Evolutionary conservation across 257 asterid species (phyloP).

Genomic region (Fraxinus anomala): DNA sequence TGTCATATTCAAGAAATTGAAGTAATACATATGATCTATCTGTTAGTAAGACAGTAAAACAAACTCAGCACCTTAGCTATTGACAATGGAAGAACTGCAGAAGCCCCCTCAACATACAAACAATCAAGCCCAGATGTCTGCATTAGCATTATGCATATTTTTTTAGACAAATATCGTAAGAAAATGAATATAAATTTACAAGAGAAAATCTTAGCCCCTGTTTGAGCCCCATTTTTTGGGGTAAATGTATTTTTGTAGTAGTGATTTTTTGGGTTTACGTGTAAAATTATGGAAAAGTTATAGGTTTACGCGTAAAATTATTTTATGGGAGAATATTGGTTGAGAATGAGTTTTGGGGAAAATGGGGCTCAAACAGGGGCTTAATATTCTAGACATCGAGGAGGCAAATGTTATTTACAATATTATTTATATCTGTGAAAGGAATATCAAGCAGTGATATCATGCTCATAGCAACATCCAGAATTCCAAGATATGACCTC

Average conservation of each 20-base stretch:
- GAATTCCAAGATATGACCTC: constrained; percentile 74
- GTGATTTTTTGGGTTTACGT: no score
- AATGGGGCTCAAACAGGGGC: no score
- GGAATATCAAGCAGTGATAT: constrained; percentile 65
- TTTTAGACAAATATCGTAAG: constrained; percentile 17
- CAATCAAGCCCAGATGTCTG: constrained; percentile 64
- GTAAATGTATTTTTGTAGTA: no score
- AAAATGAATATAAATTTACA: neutral
- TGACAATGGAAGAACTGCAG: constrained; percentile 74
- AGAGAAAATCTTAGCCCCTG: constrained; percentile 3
- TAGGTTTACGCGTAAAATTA: no score
- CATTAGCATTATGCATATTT: constrained; percentile 29
- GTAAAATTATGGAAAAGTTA: no score
- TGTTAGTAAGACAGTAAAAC: neutral
- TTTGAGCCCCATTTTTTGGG: no score
- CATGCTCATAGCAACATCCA: constrained; percentile 64
- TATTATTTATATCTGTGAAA: constrained; percentile 73
- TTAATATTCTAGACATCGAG: no score
- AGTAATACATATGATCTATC: constrained; percentile 13
- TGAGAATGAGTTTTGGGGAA: no score
- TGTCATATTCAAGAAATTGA: constrained; percentile 22
- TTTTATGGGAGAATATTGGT: no score
- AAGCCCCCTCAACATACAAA: constrained; percentile 88
- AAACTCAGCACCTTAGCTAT: constrained; percentile 70
- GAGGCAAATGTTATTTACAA: constrained; percentile 46